phyloP scores from a whole-genome alignment of 2,329 filamentous ascomycete genomes.

The Paecilomyces fulvus region DNA sequence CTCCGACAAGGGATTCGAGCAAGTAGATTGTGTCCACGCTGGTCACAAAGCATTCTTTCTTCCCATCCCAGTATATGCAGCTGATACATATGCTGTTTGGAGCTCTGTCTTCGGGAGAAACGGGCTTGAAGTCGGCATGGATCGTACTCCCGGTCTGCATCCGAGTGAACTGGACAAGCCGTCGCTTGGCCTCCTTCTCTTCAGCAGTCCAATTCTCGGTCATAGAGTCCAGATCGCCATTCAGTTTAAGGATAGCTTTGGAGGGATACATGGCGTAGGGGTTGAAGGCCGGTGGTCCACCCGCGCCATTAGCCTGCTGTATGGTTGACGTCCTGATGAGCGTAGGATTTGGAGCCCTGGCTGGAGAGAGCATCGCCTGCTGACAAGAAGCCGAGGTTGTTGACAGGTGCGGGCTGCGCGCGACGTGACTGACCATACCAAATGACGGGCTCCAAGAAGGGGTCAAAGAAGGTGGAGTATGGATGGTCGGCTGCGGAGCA shows the following conservation, averaged over 20 bases:
- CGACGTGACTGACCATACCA: constrained; percentile 35
- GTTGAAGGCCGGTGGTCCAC: constrained; percentile 55
- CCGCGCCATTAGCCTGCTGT: constrained; percentile 43
- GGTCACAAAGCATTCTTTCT: constrained; percentile 82
- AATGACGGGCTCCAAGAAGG: constrained; percentile 43
- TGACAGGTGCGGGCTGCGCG: constrained; percentile 36
- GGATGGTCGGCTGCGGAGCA: constrained; percentile 35
- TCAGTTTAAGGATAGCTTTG: constrained; percentile 78
- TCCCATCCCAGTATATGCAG: constrained; percentile 95
- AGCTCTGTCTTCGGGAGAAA: constrained; percentile 69
- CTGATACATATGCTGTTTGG: constrained; percentile 88
- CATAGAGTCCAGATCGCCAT: constrained; percentile 80
- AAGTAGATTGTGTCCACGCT: constrained; percentile 95
- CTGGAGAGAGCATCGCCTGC: constrained; percentile 38
- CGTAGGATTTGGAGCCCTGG: constrained; percentile 44
- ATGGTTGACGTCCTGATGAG: constrained; percentile 61
- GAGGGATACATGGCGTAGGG: constrained; percentile 72
- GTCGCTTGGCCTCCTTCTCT: constrained; percentile 68
- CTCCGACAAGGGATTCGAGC: constrained; percentile 81
- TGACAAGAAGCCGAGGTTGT: constrained; percentile 27
- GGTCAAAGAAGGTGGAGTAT: constrained; percentile 41
- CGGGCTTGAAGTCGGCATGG: constrained; percentile 67
- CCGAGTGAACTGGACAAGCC: constrained; percentile 82
- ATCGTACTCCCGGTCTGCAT: constrained; percentile 75
- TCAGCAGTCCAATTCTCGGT: constrained; percentile 72